Base-by-base conservation (phyloP, 345 rosid species). In the Kandelia obovata region DNA sequence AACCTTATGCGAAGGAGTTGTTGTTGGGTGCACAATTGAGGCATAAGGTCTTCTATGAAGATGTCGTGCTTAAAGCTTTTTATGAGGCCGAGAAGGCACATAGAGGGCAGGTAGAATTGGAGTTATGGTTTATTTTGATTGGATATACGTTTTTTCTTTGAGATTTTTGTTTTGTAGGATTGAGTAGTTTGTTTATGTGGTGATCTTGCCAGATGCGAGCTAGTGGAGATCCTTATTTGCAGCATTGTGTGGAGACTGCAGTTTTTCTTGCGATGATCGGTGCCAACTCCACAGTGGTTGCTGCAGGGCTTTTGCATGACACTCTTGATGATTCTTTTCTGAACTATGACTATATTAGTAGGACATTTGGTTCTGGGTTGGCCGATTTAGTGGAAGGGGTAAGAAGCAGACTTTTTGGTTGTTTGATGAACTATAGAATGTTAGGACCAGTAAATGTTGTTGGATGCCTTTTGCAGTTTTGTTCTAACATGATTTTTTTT, bases 301-400 rank as follows among this genome's bases (percentile, higher is more conserved):
- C 95, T 21, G 96, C 97, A 25, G 99, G 99, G 51, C 90, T 95
- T 65, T 80, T 95, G 69, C 99, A 95, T 59, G 99, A 95, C 71
- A 86, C 99, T 2, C 78, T 89, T 39, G 99, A 95, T 30, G 99
- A 92, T 80, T 79, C 99, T 1, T 89, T 83, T 76, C 64, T 91
- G 73, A 85, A 83, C 69, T 88, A 88, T 76, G 92, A 87, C 65
- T 78, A 89, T 59, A 79, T 95, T 39, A 83, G 74, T 49, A 71
- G 82, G 70, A 87, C 87, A 56, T 91, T 91, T 67, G 97, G 97
- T 64, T 85, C 86, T 21, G 96, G 92, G 6, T 92, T 88, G 70
- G 97, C 99, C 61, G 92, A 95, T 80, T 75, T 95, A 78, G 97
- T 95, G 13, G 87, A 88, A 86, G 97, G 96, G 96, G 99, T 94